A percentile compares a stretch with the other conserved stretches of the same genome.
Conservation (phyloP, 805 yeast species). For the Wickerhamiella musiphila region DNA sequence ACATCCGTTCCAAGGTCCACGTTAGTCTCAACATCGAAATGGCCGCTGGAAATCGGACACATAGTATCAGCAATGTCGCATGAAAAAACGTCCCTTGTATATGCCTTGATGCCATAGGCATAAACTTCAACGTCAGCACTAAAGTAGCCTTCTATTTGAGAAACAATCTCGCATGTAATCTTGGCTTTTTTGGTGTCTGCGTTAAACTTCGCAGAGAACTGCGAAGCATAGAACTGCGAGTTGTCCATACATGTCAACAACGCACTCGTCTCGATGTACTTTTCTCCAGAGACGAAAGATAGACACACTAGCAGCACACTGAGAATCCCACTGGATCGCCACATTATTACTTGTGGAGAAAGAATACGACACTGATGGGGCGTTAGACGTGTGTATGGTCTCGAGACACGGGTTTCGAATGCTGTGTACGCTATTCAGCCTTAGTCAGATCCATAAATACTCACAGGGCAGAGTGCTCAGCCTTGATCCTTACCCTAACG, state of each 20-base stretch:
- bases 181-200: conserved; percentile 47
- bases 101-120: conserved; percentile 62
- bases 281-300: conserved; percentile 16
- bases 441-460: too few relatives aligned
- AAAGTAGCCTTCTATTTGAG: conserved; percentile 59
- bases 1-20: conserved; percentile 28
- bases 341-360: too few relatives aligned
- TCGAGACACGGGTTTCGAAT: too few relatives aligned
- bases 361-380: too few relatives aligned
- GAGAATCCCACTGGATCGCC: too few relatives aligned
- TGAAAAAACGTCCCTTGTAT: conserved; percentile 37
- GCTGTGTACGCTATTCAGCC: too few relatives aligned
- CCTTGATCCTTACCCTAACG: too few relatives aligned
- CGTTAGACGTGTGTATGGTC: too few relatives aligned
- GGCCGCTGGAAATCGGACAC: conserved; percentile 82
- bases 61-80: conserved; percentile 43
- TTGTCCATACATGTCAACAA: conserved; percentile 81
- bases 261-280: conserved; percentile 34
- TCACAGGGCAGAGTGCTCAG: too few relatives aligned
- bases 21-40: conserved; percentile 47
- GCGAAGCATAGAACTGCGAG: conserved; percentile 72
- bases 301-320: conserved; percentile 4
- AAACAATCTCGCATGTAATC: conserved; percentile 58
- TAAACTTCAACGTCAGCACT: conserved; percentile 47
- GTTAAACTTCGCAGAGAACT: conserved; percentile 56